These are phyloP conservation scores for Rhizoclosmatium globosum DNA, from an alignment of 192 early-diverging fungal species.

Conservation along the genomic window DNA sequence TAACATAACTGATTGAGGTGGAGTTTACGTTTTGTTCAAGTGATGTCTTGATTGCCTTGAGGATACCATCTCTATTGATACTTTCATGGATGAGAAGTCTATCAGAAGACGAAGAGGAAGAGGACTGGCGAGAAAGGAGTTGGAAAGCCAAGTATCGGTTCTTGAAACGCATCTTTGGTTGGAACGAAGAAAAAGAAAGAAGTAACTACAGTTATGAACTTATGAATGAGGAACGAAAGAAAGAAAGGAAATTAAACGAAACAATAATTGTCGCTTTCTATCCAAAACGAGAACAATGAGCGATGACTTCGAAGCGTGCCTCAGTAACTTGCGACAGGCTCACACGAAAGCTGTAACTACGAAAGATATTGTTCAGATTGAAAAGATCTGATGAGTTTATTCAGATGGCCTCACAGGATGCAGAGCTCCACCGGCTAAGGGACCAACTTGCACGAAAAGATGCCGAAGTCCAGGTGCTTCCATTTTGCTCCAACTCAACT, in stretches of 20 bases:
- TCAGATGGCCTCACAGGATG: background rate
- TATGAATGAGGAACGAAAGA: background rate
- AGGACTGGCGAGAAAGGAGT: conserved; percentile 14
- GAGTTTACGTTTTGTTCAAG: background rate
- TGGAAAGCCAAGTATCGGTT: conserved; percentile 46
- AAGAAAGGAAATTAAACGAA: background rate
- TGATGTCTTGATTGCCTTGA: background rate
- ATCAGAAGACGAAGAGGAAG: background rate
- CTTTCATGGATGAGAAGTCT: conserved; percentile 1
- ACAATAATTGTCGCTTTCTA: background rate
- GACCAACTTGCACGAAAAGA: conserved; percentile 18
- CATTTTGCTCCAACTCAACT: background rate
- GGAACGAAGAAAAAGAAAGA: background rate
- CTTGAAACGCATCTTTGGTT: conserved; percentile 40
- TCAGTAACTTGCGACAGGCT: background rate
- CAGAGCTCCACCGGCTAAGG: background rate
- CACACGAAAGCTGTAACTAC: conserved; percentile 5
- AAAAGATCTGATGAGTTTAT: background rate
- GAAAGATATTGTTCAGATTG: background rate
- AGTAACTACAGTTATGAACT: background rate
- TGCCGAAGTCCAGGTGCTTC: background rate
- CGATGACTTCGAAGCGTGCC: conserved; percentile 12
- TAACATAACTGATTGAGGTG: too few relatives aligned
- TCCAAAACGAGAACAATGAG: background rate
- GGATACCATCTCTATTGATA: background rate